These are phyloP conservation scores for Citrullus mucosospermus DNA, from an alignment of 306 rosid genomes.

Conservation along the genomic window DNA sequence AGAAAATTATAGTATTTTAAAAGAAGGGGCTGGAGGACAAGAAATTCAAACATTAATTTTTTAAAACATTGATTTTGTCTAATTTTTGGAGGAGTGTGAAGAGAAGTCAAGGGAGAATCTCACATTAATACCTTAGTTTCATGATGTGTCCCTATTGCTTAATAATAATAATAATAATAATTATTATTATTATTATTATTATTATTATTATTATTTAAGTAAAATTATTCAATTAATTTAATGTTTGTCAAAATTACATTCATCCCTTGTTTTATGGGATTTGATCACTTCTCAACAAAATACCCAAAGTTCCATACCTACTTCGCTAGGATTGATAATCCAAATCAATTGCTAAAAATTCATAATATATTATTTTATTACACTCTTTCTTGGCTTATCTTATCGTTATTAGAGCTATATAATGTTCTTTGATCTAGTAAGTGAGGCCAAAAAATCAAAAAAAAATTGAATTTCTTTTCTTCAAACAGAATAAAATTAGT, in stretches of 20 bases:
- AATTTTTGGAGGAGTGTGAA: not conserved
- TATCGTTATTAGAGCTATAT: not conserved
- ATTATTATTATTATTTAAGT: too few relatives aligned
- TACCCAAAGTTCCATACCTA: not conserved
- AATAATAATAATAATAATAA: too few relatives aligned
- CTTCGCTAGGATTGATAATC: not conserved
- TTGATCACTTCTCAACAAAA: slow-evolving; percentile 2
- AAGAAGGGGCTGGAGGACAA: not conserved
- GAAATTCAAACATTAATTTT: not conserved
- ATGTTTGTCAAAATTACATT: not conserved
- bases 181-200: too few relatives aligned
- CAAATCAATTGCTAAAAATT: not conserved
- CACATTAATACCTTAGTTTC: slow-evolving; percentile 3
- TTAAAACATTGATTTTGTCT: not conserved
- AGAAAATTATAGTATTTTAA: not conserved
- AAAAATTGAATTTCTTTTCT: too few relatives aligned
- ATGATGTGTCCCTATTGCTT: not conserved
- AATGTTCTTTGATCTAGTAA: too few relatives aligned
- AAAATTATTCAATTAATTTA: not conserved
- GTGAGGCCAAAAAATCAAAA: too few relatives aligned
- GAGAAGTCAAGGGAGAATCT: slow-evolving; percentile 7
- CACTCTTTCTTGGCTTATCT: not conserved
- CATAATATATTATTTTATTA: not conserved
- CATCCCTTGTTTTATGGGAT: slow-evolving; percentile 4
- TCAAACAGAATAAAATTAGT: not conserved